Conservation (phyloP, 2,329 filamentous ascomycete species). For the Aspergillus vadensis region DNA sequence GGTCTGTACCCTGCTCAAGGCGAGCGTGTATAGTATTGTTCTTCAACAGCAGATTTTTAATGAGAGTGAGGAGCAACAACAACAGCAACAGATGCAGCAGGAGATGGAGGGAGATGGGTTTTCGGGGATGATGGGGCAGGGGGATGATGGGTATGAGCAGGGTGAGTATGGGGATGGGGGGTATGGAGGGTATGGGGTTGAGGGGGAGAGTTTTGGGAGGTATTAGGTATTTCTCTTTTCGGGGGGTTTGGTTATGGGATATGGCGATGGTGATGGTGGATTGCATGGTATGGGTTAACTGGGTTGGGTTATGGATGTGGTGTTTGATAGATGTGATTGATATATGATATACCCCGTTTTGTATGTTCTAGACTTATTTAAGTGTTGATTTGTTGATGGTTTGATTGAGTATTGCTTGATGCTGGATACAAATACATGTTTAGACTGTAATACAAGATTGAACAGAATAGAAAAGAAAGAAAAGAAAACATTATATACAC, state of each 20-base stretch:
- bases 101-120: slow-evolving; percentile 21
- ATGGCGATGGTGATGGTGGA: slow-evolving; percentile 2
- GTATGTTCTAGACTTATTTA: slow-evolving; percentile 10
- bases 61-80: slow-evolving; percentile 47
- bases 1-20: slow-evolving; percentile 94
- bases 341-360: slow-evolving; percentile 23
- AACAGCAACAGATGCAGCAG: slow-evolving; percentile 25
- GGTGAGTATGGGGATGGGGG: slow-evolving; percentile 18
- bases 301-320: not conserved
- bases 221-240: not conserved
- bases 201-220: slow-evolving; percentile 23
- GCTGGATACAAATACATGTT: slow-evolving; percentile 10
- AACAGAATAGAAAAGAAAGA: slow-evolving; percentile 12
- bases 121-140: slow-evolving; percentile 19
- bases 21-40: slow-evolving; percentile 97
- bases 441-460: slow-evolving; percentile 32
- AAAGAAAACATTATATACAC: slow-evolving; percentile 25
- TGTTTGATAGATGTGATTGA: not conserved
- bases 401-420: slow-evolving; percentile 11
- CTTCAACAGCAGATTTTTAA: slow-evolving; percentile 93
- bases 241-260: not conserved
- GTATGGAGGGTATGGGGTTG: slow-evolving; percentile 9
- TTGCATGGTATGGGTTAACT: slow-evolving; percentile 4
- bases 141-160: slow-evolving; percentile 20
- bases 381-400: too few relatives aligned